Conservation (phyloP, 805 yeast species). For the Lipomyces japonicus region DNA sequence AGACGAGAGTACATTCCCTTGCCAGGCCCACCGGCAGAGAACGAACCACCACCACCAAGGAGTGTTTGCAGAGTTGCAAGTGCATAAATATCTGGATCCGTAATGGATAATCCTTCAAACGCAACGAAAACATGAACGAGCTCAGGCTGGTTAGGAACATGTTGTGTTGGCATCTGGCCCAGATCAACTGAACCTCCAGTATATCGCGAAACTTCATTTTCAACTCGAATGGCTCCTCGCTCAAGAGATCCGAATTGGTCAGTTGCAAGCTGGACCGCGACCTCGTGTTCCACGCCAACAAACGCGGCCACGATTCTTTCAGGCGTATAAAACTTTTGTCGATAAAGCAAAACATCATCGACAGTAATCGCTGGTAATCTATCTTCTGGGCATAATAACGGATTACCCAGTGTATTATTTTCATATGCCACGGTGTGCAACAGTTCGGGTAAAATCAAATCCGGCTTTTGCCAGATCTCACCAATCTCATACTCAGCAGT, state of each 20-base stretch:
- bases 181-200: constrained; percentile 47
- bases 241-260: constrained; percentile 63
- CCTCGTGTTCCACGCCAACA: constrained; percentile 73
- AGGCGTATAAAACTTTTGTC: constrained; percentile 67
- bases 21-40: constrained; percentile 98
- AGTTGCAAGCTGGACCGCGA: constrained; percentile 61
- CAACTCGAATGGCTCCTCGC: constrained; percentile 26
- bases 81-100: constrained; percentile 83
- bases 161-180: constrained; percentile 21
- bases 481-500: constrained; percentile 78
- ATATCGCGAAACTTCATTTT: constrained; percentile 45
- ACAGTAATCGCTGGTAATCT: constrained; percentile 54
- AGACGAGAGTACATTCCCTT: constrained; percentile 97
- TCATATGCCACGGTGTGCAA: constrained; percentile 78
- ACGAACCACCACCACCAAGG: constrained; percentile 95
- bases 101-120: constrained; percentile 80
- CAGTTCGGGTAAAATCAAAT: constrained; percentile 82
- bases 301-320: constrained; percentile 79
- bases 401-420: constrained; percentile 74
- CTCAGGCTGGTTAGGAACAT: constrained; percentile 51
- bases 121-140: constrained; percentile 82
- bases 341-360: constrained; percentile 55
- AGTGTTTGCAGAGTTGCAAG: constrained; percentile 84
- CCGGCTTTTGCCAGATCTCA: constrained; percentile 80
- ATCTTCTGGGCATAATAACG: constrained; percentile 76